These are phyloP conservation scores for Panicum virgatum DNA, from an alignment of 202 grass and related monocot genomes.

Conservation along the genomic window DNA sequence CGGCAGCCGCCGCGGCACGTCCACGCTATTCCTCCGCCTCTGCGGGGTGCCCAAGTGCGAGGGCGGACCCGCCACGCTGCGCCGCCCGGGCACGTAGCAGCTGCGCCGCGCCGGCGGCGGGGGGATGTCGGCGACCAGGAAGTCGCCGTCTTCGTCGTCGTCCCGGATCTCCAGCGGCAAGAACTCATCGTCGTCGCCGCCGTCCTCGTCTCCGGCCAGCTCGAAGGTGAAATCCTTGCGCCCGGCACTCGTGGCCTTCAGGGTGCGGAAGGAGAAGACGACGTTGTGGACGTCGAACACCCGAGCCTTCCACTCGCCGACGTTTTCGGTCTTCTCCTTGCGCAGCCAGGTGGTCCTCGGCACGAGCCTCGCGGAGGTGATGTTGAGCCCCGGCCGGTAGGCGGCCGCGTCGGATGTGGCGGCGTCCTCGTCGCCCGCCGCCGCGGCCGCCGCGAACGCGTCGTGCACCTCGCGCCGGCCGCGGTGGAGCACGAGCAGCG, in stretches of 20 bases:
- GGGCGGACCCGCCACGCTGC: conserved; percentile 44
- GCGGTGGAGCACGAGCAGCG: conserved; percentile 94
- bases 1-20: conserved; percentile 56
- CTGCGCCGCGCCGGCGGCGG: conserved; percentile 65
- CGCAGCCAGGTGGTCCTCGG: conserved; percentile 84
- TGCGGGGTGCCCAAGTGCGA: conserved; percentile 49
- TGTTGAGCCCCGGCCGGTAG: conserved; percentile 85
- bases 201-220: conserved; percentile 45
- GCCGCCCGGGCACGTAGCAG: conserved; percentile 78
- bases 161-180: conserved; percentile 82
- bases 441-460: conserved; percentile 71
- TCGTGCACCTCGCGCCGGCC: conserved; percentile 78
- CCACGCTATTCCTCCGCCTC: conserved; percentile 82
- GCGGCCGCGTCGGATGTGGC: conserved; percentile 77
- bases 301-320: conserved; percentile 86
- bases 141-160: conserved; percentile 85
- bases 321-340: conserved; percentile 90
- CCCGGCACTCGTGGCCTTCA: conserved; percentile 51
- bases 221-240: conserved; percentile 52
- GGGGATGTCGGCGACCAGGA: conserved; percentile 87
- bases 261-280: conserved; percentile 92
- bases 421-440: conserved; percentile 63
- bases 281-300: conserved; percentile 96
- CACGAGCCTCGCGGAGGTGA: conserved; percentile 73
- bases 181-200: conserved; percentile 58